A percentile compares a stretch with the other conserved stretches of the same genome.
Conservation (phyloP, 164 flowering plant genomes). For the Berberis thunbergii region DNA sequence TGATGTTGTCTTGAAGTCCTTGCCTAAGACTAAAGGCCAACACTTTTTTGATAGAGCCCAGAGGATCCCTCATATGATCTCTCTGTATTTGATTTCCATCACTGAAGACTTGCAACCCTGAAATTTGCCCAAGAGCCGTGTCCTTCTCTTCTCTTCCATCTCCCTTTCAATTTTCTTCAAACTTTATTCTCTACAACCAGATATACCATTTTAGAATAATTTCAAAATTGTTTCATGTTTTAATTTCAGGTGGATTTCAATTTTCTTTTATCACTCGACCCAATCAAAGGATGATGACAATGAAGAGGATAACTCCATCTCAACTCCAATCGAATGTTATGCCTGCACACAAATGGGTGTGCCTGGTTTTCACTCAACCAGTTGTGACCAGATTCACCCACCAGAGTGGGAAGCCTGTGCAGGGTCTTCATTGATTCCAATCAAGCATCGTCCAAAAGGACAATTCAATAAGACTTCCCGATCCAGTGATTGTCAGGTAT, state of each 20-base stretch:
- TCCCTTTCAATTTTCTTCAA: no score
- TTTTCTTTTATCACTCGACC: neutral
- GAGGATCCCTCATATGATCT: no score
- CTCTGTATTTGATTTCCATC: no score
- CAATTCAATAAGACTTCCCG: conserved; percentile 4
- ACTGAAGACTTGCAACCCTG: no score
- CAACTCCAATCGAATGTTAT: conserved; percentile 61
- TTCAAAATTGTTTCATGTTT: neutral
- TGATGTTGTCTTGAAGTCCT: no score
- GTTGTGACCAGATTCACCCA: conserved; percentile 66
- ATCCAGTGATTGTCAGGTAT: neutral
- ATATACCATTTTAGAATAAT: no score
- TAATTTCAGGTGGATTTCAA: conserved; percentile 31
- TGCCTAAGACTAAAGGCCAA: no score
- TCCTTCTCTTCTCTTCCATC: no score
- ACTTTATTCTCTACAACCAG: no score
- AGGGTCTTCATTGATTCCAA: conserved; percentile 75
- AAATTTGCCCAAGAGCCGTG: no score
- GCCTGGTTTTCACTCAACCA: conserved; percentile 93
- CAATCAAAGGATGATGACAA: neutral
- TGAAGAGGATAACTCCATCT: conserved; percentile 8
- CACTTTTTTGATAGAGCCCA: no score
- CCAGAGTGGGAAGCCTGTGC: conserved; percentile 92
- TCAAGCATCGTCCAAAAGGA: conserved; percentile 14
- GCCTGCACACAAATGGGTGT: conserved; percentile 89